A percentile compares a stretch with the other conserved stretches of the same genome.
Evolutionary conservation across 1,139 yeast species (phyloP).

Genomic region (Taphrina deformans): DNA sequence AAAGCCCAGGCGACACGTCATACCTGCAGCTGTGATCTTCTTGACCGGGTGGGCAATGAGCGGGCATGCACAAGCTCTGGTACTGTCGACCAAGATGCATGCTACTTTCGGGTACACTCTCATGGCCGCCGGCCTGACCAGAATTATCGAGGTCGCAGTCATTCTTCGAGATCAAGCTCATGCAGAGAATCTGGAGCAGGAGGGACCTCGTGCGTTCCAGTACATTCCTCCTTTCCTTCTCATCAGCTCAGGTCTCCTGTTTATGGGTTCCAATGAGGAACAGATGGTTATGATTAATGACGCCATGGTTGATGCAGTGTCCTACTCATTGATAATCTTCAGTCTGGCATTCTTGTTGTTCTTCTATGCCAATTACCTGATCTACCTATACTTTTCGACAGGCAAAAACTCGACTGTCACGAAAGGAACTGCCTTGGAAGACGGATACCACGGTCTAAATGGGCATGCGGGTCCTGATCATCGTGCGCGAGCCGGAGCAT

Average conservation of each 20-base stretch:
- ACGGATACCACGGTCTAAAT: neutral
- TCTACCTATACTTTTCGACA: conserved; percentile 18
- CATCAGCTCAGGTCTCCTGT: conserved; percentile 72
- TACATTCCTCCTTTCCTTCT: conserved; percentile 79
- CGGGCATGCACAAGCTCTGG: conserved; percentile 74
- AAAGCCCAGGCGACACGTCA: conserved; percentile 58
- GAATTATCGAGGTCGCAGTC: conserved; percentile 77
- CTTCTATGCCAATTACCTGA: conserved; percentile 43
- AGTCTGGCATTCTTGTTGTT: conserved; percentile 73
- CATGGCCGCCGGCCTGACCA: conserved; percentile 70
- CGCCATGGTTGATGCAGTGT: conserved; percentile 78
- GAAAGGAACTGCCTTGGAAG: neutral
- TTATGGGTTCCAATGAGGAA: conserved; percentile 92
- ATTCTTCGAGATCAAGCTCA: conserved; percentile 56
- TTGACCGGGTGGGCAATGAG: conserved; percentile 95
- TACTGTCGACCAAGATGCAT: conserved; percentile 81
- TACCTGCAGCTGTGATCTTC: conserved; percentile 77
- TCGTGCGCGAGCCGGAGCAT: neutral
- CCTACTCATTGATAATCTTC: conserved; percentile 71
- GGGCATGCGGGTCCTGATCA: neutral
- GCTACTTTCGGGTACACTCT: conserved; percentile 78
- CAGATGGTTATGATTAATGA: conserved; percentile 70
- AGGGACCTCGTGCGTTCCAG: conserved; percentile 54
- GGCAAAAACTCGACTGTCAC: conserved; percentile 4
- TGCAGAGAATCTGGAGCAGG: conserved; percentile 54